Evolutionary conservation across 768 basidiomycete genomes (phyloP).

Genomic region (Suillus tomentosus): DNA sequence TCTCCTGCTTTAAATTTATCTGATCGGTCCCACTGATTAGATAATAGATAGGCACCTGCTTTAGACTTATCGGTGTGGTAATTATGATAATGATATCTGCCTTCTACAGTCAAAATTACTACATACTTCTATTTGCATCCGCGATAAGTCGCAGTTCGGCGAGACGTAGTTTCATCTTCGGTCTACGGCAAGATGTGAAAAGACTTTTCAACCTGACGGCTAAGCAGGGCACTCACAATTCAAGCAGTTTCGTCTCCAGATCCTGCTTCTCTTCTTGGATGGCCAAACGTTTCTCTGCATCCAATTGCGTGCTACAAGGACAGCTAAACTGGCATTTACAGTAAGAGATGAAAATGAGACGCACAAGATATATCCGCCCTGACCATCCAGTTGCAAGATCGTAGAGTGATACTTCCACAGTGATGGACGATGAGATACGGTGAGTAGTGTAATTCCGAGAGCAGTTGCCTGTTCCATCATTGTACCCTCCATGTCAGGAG

Average conservation of each 20-base stretch:
- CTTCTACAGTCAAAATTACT: not conserved
- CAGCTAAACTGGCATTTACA: conserved; percentile 6
- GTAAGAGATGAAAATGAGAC: conserved; percentile 32
- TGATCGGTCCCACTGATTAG: not conserved
- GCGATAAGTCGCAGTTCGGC: conserved; percentile 59
- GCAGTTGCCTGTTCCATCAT: conserved; percentile 94
- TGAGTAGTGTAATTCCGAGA: conserved; percentile 89
- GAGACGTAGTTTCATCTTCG: conserved; percentile 78
- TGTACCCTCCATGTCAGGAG: conserved; percentile 85
- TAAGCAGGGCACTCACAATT: conserved; percentile 62
- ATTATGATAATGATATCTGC: not conserved
- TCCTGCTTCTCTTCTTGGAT: conserved; percentile 94
- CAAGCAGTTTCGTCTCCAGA: conserved; percentile 80
- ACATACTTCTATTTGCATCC: conserved; percentile 22
- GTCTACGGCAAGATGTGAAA: conserved; percentile 42
- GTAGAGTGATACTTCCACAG: conserved; percentile 91
- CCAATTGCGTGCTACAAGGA: conserved; percentile 71
- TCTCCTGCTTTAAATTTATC: not conserved
- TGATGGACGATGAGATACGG: conserved; percentile 93
- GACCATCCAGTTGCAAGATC: conserved; percentile 90
- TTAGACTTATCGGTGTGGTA: not conserved
- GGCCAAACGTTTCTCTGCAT: conserved; percentile 86
- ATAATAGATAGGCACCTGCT: not conserved
- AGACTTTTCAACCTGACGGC: not conserved
- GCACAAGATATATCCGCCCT: conserved; percentile 94